Base-by-base conservation (phyloP, 805 yeast genomes). In the Kluyveromyces starmeri region DNA sequence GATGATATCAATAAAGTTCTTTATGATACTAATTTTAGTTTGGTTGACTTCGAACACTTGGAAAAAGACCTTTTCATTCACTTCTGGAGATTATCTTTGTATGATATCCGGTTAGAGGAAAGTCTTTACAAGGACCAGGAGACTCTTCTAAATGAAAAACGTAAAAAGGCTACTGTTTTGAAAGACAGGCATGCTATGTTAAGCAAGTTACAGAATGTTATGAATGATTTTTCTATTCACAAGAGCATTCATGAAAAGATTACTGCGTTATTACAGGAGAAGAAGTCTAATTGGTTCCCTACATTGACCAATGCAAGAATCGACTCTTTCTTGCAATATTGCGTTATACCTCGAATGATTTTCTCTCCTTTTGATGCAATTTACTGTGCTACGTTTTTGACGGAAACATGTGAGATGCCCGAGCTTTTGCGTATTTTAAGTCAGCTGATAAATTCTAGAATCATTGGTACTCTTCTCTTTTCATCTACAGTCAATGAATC, bases 301-400 rank as follows among this genome's bases (percentile, higher is more conserved):
- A 30, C 29, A 5, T 41, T 47, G 12, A 26, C 47, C 1, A 34
- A 24, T 1, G 43, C 42, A 4, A 59, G 58, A 24, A 43, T 59
- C 9, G 42, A 43, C 19, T 32, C 50, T 1, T 71, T 84, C 31
- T 50, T 84, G 22, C 78, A 78, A 40, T 53, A 58, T 35, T 84
- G 95, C 54, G 46, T 84, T 5, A 55, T 86, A 9, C 96, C 95
- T 8, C 65, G 96, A 43, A 68, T 78, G 3, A 54, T 80, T 2
- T 85, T 80, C 43, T 83, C 96, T 0, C 75, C 94, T 0, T 71
- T 78, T 42, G 96, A 86, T 59, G 94, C 96, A 0, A 64, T 81
- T 0, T 88, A 62, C 50, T 58, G 76, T 22, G 73, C 82, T 0
- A 64, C 67, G 36, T 83, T 86, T 48, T 42, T 85, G 7, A 67